These are phyloP conservation scores for Casuarina equisetifolia DNA, from an alignment of 306 rosid species.

Conservation along the genomic window DNA sequence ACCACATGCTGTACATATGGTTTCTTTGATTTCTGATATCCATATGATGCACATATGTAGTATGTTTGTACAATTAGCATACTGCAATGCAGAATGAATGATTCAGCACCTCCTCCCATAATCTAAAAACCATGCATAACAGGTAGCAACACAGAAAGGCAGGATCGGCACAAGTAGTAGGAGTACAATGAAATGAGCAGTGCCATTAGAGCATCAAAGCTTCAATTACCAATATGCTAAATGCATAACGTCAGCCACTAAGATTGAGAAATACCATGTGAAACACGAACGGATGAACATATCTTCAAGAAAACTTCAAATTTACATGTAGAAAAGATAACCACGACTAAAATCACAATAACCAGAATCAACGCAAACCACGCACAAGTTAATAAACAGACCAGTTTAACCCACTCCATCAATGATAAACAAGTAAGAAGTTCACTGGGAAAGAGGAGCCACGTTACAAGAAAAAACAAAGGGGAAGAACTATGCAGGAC, in stretches of 20 bases:
- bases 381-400: not conserved
- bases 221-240: not conserved
- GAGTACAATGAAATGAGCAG: not conserved
- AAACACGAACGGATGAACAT: not conserved
- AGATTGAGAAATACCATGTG: not conserved
- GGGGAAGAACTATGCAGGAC: not conserved
- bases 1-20: too few species aligned
- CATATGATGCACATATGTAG: too few species aligned
- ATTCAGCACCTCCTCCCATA: not conserved
- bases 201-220: not conserved
- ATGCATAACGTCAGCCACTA: not conserved
- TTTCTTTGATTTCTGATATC: too few species aligned
- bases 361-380: not conserved
- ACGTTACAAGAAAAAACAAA: not conserved
- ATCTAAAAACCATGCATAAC: not conserved
- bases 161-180: not conserved
- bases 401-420: not conserved
- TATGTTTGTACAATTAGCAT: too few species aligned
- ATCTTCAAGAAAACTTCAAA: not conserved
- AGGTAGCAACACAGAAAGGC: not conserved
- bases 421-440: not conserved
- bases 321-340: too few species aligned
- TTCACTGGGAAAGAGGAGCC: not conserved
- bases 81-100: not conserved
- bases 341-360: not conserved